Evolutionary conservation across 495 filamentous ascomycete genomes (phyloP).

Genomic region (Aspergillus sclerotiicarbonarius): DNA sequence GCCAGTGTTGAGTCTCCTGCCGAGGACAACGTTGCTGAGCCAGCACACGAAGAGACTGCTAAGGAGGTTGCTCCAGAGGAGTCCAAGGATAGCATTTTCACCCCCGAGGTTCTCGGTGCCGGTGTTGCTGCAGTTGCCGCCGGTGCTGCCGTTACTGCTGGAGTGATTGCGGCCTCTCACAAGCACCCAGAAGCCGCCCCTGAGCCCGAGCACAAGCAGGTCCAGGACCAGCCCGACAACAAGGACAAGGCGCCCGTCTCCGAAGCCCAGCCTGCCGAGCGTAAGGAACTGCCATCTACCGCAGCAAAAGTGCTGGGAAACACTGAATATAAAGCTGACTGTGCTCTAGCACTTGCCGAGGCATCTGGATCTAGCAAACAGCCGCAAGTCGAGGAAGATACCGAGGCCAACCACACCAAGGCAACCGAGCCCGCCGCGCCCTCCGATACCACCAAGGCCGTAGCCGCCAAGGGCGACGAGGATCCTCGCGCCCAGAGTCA

Average conservation of each 20-base stretch:
- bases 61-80: slow-evolving; percentile 8
- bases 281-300: slow-evolving; percentile 1
- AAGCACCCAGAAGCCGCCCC: slow-evolving; percentile 17
- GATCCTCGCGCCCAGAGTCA: slow-evolving; percentile 41
- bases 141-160: slow-evolving; percentile 21
- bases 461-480: slow-evolving; percentile 30
- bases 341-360: slow-evolving; percentile 36
- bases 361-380: slow-evolving; percentile 25
- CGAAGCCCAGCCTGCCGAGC: slow-evolving; percentile 20
- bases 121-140: slow-evolving; percentile 28
- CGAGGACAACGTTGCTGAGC: slow-evolving; percentile 2
- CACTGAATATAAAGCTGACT: slow-evolving; percentile 32
- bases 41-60: slow-evolving; percentile 15
- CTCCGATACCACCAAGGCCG: slow-evolving; percentile 17
- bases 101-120: slow-evolving; percentile 27
- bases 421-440: not conserved
- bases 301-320: not conserved
- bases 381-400: not conserved
- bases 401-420: not conserved
- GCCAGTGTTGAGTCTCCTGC: slow-evolving; percentile 1
- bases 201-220: slow-evolving; percentile 10
- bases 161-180: slow-evolving; percentile 19
- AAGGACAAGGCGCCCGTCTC: slow-evolving; percentile 17
- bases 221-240: slow-evolving; percentile 19
- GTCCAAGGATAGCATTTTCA: slow-evolving; percentile 21